Evolutionary conservation across 305 asterid species (phyloP), one percentile per base, ranked within the genome.

Genomic region (Fraxinus sp.): DNA sequence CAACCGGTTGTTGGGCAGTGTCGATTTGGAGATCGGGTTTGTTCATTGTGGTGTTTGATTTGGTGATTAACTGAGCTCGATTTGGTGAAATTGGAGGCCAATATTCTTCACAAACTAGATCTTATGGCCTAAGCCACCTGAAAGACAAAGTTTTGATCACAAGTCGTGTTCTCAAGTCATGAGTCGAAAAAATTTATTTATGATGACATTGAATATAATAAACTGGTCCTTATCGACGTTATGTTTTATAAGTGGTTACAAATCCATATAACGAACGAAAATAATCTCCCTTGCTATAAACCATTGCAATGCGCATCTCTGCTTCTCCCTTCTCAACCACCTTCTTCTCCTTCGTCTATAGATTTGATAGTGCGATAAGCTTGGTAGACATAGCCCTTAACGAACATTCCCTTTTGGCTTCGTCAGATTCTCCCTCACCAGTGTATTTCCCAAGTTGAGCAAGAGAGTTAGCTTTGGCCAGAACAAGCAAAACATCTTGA

Each of bases 361-460:
- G 74, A 81, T 75, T 79, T 4, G 37, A 18, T 7, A 33, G 66
- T 77, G 82, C 49, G 57, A 9, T 41, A 81, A 71, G 75, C 90
- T 87, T 86, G 89, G 88, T 90, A 90, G 66, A 73, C 78, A 39
- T 90, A 86, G 36, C 87, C 90, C 83, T 89, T 90, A 30, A 89
- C 91, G 9, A 89, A 90, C 93, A 89, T 87, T 52, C 90, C 90
- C 81, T 90, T 20, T 87, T 88, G 77, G 93, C 93, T 77, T 90
- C 91, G 33, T 87, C 90, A 0, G 89, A 86, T 78, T 90, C 93
- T 22, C 91, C 91, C 80, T 88, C 91, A 0, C 89, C 91, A 0
- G 90, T 39, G 46, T 9, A 9, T 41, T 41, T 41, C 49, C 14
- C 49, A 11, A 41, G 52, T 16, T 0, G 16, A 41, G 16, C 14